Evolutionary conservation across 2,329 filamentous ascomycete genomes (phyloP), one percentile per base, ranked within the genome.

Genomic region (Colletotrichum sidae): DNA sequence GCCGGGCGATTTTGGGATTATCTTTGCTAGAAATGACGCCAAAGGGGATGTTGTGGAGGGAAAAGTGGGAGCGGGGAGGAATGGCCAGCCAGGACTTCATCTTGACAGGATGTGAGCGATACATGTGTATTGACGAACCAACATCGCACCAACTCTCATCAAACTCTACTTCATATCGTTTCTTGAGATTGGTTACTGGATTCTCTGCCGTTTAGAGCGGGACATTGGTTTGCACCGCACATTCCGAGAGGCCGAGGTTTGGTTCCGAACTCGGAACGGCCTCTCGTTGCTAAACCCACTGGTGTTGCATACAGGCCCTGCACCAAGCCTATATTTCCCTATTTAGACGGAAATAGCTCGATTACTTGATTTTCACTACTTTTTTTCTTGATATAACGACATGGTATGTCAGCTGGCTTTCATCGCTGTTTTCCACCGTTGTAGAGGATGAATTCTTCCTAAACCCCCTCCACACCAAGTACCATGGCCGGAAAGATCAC

Each of bases 21-120:
- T 79, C 74, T 8, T 80, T 68, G 1, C 88, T 89, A 50, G 85
- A 88, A 73, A 94, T 91, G 77, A 93, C 88, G 67, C 91, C 91
- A 72, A 93, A 93, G 1, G 91, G 91, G 64, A 93, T 89, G 74
- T 93, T 93, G 67, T 87, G 85, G 55, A 93, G 79, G 8, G 90
- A 92, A 78, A 93, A 93, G 69, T 77, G 65, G 10, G 65, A 67
- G 7, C 55, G 53, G 2, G 52, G 45, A 8, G 60, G 60, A 37
- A 67, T 56, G 2, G 65, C 46, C 6, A 67, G 35, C 65, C 65
- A 67, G n/a, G 65, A 67, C 60, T 60, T 67, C 65, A 67, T 67
- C 38, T 37, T 60, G 54, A 34, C 15, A 17, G 1, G 17, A 9
- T 33, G 13, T 42, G 25, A 34, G 5, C 35, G 35, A 1, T n/a